Conservation (phyloP, 768 basidiomycete genomes). For the Suillus americanus region DNA sequence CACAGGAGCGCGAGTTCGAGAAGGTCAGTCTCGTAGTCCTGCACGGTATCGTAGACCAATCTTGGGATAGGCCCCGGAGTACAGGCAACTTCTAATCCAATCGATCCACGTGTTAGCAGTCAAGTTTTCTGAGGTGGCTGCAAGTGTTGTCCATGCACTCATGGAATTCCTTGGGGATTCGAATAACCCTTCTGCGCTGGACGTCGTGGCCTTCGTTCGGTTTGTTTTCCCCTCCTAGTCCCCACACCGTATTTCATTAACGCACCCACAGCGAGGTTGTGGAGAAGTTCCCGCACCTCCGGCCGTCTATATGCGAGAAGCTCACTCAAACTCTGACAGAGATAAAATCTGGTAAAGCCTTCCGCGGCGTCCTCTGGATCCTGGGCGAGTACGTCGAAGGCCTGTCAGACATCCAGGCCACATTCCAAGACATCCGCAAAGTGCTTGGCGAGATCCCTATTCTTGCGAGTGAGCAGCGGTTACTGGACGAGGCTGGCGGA, state of each 20-base stretch:
- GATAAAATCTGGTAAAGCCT: constrained; percentile 96
- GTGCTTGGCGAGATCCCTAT: not conserved
- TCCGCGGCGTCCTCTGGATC: constrained; percentile 95
- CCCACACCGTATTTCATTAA: not conserved
- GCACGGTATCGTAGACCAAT: not conserved
- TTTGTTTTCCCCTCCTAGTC: not conserved
- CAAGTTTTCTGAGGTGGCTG: constrained; percentile 95
- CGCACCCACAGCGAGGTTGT: constrained; percentile 74
- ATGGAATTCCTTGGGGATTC: constrained; percentile 93
- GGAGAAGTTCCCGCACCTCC: constrained; percentile 92
- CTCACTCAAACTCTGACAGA: constrained; percentile 71
- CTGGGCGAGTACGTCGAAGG: constrained; percentile 44
- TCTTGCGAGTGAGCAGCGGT: constrained; percentile 59
- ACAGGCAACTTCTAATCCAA: constrained; percentile 94
- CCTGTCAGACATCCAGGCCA: constrained; percentile 62
- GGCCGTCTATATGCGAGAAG: constrained; percentile 80
- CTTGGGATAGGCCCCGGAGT: constrained; percentile 75
- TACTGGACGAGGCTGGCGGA: constrained; percentile 70
- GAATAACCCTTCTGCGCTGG: not conserved
- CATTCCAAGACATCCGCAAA: constrained; percentile 27
- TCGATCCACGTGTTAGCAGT: constrained; percentile 96
- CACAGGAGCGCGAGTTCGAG: constrained; percentile 47
- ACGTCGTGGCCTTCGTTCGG: not conserved
- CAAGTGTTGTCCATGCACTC: constrained; percentile 89
- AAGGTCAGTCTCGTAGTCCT: constrained; percentile 37